Evolutionary conservation across 1,284 basidiomycete genomes (phyloP), one percentile per base, ranked within the genome.

Genomic region (Cryptococcus amylolentus): DNA sequence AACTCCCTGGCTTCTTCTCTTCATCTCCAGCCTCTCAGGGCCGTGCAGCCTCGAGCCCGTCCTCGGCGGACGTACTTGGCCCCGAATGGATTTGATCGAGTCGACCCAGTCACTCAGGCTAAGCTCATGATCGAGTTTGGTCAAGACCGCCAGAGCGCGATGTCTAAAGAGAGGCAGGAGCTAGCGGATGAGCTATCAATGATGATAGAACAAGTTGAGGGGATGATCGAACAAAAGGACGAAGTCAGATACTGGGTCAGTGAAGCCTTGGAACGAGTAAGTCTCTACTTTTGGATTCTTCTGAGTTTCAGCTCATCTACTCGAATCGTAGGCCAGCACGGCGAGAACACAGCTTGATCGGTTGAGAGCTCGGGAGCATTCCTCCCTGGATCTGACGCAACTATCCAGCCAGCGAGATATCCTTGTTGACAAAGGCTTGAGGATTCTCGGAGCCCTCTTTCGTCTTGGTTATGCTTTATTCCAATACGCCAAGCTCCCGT

Each of bases 51-150:
- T 4, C 60, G 62, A 8, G 65, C 66, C 10, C 67, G 64, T 55
- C 65, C 68, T 5, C 49, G 64, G 16, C 56, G 71, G 10, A 68
- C 63, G 0, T 64, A 62, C 5, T 53, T 73, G 18, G 67, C 67
- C 54, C 67, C 69, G 0, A 59, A 44, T 7, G 62, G 67, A 8
- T 62, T 54, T 6, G 49, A 48, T 0, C 37, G 57, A 2, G 62
- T 72, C 3, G 63, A 72, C 52, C 69, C 71, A 0, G 56, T 71
- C 38, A 58, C 35, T 42, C 60, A 58, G 37, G 54, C 57, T 28
- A 56, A 58, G 41, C 10, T 49, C 23, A 35, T 52, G 18, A 48
- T 55, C 18, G 48, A 37, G 5, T 50, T 45, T 16, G 58, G 39
- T 4, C 31, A 51, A 20, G 53, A 55, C 12, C 41, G 42, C 5